These are phyloP conservation scores for Ostreobium quekettii DNA, from an alignment of 139 green algal species.

Conservation along the genomic window DNA sequence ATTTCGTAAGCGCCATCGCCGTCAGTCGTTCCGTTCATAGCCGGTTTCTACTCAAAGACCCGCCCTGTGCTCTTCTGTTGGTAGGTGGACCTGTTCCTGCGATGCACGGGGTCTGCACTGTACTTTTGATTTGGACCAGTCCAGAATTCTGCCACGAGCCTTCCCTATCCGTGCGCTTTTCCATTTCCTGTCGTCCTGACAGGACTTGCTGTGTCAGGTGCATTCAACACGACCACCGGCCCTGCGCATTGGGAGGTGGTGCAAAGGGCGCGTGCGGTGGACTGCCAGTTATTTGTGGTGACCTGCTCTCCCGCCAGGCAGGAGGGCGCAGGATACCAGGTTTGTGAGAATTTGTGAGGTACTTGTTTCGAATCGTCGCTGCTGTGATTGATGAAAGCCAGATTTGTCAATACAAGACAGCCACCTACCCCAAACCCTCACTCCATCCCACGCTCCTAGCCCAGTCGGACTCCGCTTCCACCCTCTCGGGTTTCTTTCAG, in stretches of 20 bases:
- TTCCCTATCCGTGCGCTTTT: not conserved
- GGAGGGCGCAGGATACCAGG: constrained; percentile 43
- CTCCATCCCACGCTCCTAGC: too few species aligned
- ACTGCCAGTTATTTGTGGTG: constrained; percentile 91
- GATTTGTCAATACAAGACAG: too few species aligned
- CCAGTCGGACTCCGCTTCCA: too few species aligned
- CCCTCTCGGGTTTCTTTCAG: too few species aligned
- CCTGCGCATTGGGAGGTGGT: constrained; percentile 95
- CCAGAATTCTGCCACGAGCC: not conserved
- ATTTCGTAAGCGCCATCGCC: too few species aligned
- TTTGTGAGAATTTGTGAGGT: not conserved
- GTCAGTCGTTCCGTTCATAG: too few species aligned
- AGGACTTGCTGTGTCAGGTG: constrained; percentile 54
- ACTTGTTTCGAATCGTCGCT: not conserved
- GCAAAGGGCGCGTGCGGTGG: constrained; percentile 71
- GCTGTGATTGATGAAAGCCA: not conserved
- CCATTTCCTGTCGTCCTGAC: too few species aligned
- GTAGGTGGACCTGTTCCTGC: too few species aligned
- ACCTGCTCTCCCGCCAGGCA: constrained; percentile 82
- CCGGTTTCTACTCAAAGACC: too few species aligned
- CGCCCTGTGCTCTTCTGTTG: too few species aligned
- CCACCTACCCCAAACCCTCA: too few species aligned
- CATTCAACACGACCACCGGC: constrained; percentile 87
- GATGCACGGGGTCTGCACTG: not conserved
- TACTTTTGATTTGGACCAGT: not conserved